Conservation (phyloP, 2,329 filamentous ascomycete genomes). For the Stemphylium beticola region DNA sequence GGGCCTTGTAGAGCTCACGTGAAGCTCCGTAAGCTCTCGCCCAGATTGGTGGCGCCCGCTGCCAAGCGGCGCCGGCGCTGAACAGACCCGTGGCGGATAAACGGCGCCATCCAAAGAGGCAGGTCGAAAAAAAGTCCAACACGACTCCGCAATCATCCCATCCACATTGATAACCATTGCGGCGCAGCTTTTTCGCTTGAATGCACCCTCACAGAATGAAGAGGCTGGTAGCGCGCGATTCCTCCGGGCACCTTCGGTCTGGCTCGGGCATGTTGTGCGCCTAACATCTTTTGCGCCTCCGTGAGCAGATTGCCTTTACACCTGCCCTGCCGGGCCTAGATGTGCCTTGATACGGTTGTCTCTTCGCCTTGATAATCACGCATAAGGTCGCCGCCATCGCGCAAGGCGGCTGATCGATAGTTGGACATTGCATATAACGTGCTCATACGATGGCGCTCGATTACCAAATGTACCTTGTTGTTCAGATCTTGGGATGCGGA, state of each 20-base stretch:
- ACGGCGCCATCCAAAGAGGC: constrained; percentile 20
- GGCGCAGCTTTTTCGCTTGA: not conserved
- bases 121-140: constrained; percentile 17
- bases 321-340: constrained; percentile 17
- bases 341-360: not conserved
- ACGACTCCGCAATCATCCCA: not conserved
- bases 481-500: not conserved
- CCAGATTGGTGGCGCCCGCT: constrained; percentile 18
- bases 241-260: constrained; percentile 1
- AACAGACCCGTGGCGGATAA: constrained; percentile 13
- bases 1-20: constrained; percentile 9
- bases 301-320: constrained; percentile 6
- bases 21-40: constrained; percentile 8
- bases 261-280: constrained; percentile 2
- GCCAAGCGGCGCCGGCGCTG: constrained; percentile 6
- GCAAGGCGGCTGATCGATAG: not conserved
- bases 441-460: not conserved
- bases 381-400: not conserved
- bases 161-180: constrained; percentile 4
- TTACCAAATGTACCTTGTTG: not conserved
- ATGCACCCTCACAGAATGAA: not conserved
- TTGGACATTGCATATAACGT: not conserved
- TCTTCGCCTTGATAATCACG: constrained; percentile 3
- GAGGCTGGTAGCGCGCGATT: not conserved
- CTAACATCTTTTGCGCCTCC: not conserved